Evolutionary conservation across 2,329 filamentous ascomycete species (phyloP).

Genomic region (Arthroderma uncinatum): DNA sequence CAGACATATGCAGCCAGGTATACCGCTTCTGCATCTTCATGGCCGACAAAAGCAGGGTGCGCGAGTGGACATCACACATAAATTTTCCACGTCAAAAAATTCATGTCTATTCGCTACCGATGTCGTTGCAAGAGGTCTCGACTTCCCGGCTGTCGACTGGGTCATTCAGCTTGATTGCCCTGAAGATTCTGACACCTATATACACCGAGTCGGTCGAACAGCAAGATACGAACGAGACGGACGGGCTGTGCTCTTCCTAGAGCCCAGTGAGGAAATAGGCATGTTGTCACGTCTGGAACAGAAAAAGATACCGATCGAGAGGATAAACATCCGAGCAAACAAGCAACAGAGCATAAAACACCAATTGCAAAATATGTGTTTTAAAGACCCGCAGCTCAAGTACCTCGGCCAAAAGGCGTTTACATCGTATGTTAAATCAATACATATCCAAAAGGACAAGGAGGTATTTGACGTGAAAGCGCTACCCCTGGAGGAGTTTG

Average conservation of each 20-base stretch:
- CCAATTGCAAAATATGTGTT: conserved; percentile 87
- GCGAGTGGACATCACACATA: conserved; percentile 72
- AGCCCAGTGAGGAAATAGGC: conserved; percentile 83
- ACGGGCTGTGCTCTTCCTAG: conserved; percentile 77
- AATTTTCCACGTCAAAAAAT: conserved; percentile 68
- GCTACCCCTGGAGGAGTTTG: conserved; percentile 75
- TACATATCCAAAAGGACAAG: conserved; percentile 84
- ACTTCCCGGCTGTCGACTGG: conserved; percentile 96
- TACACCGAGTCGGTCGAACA: conserved; percentile 87
- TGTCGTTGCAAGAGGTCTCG: conserved; percentile 83
- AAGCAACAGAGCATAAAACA: conserved; percentile 80
- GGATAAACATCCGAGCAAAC: conserved; percentile 74
- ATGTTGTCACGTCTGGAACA: conserved; percentile 76
- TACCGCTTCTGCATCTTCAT: conserved; percentile 83
- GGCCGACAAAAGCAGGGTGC: conserved; percentile 88
- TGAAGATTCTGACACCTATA: conserved; percentile 94
- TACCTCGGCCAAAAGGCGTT: conserved; percentile 96
- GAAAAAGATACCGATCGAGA: conserved; percentile 80
- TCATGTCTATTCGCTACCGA: conserved; percentile 92
- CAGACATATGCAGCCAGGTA: conserved; percentile 84
- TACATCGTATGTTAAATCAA: conserved; percentile 72
- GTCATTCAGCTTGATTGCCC: conserved; percentile 98
- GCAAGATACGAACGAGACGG: conserved; percentile 86
- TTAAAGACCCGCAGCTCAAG: conserved; percentile 86
- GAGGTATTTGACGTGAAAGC: conserved; percentile 77